A percentile compares a stretch with the other conserved stretches of the same genome.
These are phyloP conservation scores for Lichina pygmaea DNA, from an alignment of 495 filamentous ascomycete species.

Conservation along the genomic window DNA sequence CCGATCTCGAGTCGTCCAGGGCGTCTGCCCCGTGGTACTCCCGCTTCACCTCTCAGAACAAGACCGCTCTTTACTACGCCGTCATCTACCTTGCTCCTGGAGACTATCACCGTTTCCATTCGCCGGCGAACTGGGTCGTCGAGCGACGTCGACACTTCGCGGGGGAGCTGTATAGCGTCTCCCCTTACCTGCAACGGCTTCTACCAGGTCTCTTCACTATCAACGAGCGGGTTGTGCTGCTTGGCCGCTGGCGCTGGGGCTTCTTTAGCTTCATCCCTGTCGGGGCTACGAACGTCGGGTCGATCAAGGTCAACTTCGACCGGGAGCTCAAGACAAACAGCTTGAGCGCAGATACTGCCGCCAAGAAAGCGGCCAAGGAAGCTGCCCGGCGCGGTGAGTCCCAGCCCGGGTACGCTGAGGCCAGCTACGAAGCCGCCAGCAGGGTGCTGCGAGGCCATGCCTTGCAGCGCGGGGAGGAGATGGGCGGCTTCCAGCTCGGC, in stretches of 20 bases:
- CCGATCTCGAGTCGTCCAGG: conserved; percentile 52
- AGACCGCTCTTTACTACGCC: conserved; percentile 62
- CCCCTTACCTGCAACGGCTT: conserved; percentile 74
- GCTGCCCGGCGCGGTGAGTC: conserved; percentile 50
- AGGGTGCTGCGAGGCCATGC: conserved; percentile 56
- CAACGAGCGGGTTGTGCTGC: conserved; percentile 82
- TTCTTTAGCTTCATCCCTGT: conserved; percentile 94
- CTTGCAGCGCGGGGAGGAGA: conserved; percentile 69
- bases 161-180: conserved; percentile 83
- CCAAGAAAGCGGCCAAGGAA: conserved; percentile 52
- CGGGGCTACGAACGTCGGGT: conserved; percentile 95
- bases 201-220: conserved; percentile 85
- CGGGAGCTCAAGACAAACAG: conserved; percentile 80
- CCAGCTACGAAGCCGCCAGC: conserved; percentile 61
- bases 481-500: conserved; percentile 92
- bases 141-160: conserved; percentile 83
- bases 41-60: conserved; percentile 24
- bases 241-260: conserved; percentile 87
- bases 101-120: conserved; percentile 97
- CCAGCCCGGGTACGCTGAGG: conserved; percentile 70
- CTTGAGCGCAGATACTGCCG: conserved; percentile 67
- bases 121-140: conserved; percentile 78
- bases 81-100: conserved; percentile 96
- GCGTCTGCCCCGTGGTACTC: conserved; percentile 46
- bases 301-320: conserved; percentile 94